Evolutionary conservation across 2,329 filamentous ascomycete species (phyloP).

Genomic region (Lojkania enalia): DNA sequence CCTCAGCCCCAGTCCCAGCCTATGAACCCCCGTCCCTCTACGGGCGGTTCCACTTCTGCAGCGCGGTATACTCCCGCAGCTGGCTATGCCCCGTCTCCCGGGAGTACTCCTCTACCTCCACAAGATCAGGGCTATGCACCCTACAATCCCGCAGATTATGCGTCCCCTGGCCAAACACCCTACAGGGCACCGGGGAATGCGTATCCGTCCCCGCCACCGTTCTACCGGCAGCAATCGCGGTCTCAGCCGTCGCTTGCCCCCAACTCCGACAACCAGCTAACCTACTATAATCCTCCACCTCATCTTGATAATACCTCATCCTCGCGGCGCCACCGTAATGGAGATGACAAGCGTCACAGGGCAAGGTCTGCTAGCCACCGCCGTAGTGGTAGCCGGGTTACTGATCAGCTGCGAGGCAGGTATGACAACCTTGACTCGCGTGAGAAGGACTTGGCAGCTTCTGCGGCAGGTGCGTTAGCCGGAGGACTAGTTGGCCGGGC

Average conservation of each 20-base stretch:
- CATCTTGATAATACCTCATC: conserved; percentile 31
- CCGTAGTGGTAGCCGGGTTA: conserved; percentile 38
- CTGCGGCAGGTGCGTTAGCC: conserved; percentile 45
- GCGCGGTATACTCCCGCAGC: conserved; percentile 37
- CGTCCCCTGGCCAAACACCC: conserved; percentile 17
- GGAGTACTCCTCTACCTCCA: conserved; percentile 22
- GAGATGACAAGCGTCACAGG: conserved; percentile 33
- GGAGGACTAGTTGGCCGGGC: conserved; percentile 40
- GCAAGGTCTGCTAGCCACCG: conserved; percentile 41
- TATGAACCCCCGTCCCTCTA: conserved; percentile 9
- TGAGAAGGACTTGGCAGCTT: conserved; percentile 39
- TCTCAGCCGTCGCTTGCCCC: conserved; percentile 36
- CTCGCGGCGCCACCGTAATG: conserved; percentile 20
- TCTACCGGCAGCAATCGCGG: conserved; percentile 39
- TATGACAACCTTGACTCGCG: conserved; percentile 40
- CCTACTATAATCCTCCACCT: conserved; percentile 28
- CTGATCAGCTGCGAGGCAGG: conserved; percentile 40
- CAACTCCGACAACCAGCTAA: conserved; percentile 19
- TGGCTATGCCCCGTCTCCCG: conserved; percentile 38
- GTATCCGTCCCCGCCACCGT: conserved; percentile 38
- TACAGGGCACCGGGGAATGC: conserved; percentile 24
- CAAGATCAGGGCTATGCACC: conserved; percentile 30
- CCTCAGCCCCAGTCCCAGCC: conserved; percentile 27
- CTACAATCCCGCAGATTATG: conserved; percentile 39
- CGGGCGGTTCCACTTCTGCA: conserved; percentile 25